Evolutionary conservation across 2,329 filamentous ascomycete genomes (phyloP).

Genomic region (Fusarium coicis): DNA sequence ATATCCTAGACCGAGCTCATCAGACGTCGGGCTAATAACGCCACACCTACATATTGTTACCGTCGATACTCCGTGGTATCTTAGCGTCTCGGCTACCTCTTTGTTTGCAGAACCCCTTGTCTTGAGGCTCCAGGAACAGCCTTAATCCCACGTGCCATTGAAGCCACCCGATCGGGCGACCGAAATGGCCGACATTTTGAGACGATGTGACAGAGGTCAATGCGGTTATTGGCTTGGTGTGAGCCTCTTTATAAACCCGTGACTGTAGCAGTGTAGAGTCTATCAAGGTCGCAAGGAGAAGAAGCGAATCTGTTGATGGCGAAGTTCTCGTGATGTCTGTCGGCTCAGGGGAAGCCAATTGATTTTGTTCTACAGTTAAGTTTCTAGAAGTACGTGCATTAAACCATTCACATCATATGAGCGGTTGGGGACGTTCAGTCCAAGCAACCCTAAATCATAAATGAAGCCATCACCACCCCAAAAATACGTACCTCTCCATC

Average conservation of each 20-base stretch:
- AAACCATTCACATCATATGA: fast-evolving
- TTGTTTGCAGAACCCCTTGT: background rate
- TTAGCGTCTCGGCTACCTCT: background rate
- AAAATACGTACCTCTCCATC: background rate
- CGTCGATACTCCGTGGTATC: background rate
- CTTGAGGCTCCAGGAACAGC: constrained; percentile 1
- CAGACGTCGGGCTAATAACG: constrained; percentile 1
- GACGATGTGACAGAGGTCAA: background rate
- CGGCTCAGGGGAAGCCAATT: no score
- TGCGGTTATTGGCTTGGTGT: background rate
- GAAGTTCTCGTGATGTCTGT: background rate
- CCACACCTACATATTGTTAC: background rate
- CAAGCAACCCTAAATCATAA: background rate
- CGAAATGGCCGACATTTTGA: constrained; percentile 24
- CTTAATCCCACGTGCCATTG: constrained; percentile 31
- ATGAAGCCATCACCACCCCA: constrained; percentile 14
- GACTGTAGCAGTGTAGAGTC: background rate
- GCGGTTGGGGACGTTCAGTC: no score
- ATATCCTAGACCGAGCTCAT: constrained; percentile 12
- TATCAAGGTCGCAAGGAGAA: background rate
- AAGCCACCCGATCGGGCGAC: constrained; percentile 36
- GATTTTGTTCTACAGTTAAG: fast-evolving
- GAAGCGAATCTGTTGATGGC: background rate
- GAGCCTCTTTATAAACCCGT: background rate
- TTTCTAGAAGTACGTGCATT: fast-evolving